Evolutionary conservation across 2,329 filamentous ascomycete species (phyloP).

Genomic region (Neonectria hederae): DNA sequence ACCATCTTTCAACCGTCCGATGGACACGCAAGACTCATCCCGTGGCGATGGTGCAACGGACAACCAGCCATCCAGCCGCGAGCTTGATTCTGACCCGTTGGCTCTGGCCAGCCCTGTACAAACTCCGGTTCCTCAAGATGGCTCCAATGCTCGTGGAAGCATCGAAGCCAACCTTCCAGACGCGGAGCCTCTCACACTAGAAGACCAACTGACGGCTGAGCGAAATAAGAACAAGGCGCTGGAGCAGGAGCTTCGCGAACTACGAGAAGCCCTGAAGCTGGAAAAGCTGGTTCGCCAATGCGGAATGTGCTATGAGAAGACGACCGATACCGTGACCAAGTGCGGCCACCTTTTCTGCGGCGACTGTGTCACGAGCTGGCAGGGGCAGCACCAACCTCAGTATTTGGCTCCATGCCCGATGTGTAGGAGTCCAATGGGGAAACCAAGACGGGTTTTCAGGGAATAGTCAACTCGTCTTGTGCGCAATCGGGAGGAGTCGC

Average conservation of each 20-base stretch:
- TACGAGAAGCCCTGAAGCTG: neutral
- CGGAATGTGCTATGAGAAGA: slow-evolving; percentile 21
- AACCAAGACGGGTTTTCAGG: neutral
- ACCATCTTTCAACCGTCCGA: neutral
- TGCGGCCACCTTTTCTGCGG: slow-evolving; percentile 22
- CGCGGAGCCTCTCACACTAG: neutral
- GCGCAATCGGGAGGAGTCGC: neutral
- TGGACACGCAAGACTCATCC: neutral
- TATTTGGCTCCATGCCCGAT: slow-evolving; percentile 11
- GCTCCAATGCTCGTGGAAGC: neutral
- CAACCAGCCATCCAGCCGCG: neutral
- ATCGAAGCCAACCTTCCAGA: no score
- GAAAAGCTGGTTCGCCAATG: slow-evolving; percentile 13
- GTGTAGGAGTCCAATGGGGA: slow-evolving; percentile 19
- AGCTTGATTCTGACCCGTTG: neutral
- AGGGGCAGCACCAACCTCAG: neutral
- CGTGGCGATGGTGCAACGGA: neutral
- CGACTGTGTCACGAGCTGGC: slow-evolving; percentile 9
- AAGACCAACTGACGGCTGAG: neutral
- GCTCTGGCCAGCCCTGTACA: neutral
- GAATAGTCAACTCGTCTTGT: neutral
- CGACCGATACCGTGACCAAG: slow-evolving; percentile 6
- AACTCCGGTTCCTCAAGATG: neutral
- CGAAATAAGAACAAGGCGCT: neutral
- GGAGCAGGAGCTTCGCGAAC: neutral